A percentile compares a stretch with the other conserved stretches of the same genome.
These are phyloP conservation scores for cucumber (Cucumis sativus) DNA, from an alignment of 306 rosid species.

Conservation along the genomic window Cucumber_9930_V3 NC_026657.2:10712001-10712500, in stretches of 20 bases:
- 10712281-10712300: constrained; percentile 88
- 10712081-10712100: constrained; percentile 91
- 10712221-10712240: constrained; percentile 76
- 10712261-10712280: constrained; percentile 74
- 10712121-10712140: constrained; percentile 72
- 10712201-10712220: constrained; percentile 91
- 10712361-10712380: constrained; percentile 69
- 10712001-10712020: background rate
- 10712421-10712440: constrained; percentile 65
- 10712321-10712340: constrained; percentile 75
- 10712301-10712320: constrained; percentile 57
- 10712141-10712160: constrained; percentile 84
- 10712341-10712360: constrained; percentile 81
- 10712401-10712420: constrained; percentile 65
- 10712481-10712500: constrained; percentile 73
- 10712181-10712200: constrained; percentile 84
- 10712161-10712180: constrained; percentile 90
- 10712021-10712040: constrained; percentile 2
- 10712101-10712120: constrained; percentile 75
- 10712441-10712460: constrained; percentile 88
- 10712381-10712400: constrained; percentile 48
- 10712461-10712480: constrained; percentile 93
- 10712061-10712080: constrained; percentile 64
- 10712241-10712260: constrained; percentile 59
- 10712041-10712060: constrained; percentile 7